Base-by-base conservation (phyloP, 129 eudicot species). In the Chrysanthemum lavandulifolium region DNA sequence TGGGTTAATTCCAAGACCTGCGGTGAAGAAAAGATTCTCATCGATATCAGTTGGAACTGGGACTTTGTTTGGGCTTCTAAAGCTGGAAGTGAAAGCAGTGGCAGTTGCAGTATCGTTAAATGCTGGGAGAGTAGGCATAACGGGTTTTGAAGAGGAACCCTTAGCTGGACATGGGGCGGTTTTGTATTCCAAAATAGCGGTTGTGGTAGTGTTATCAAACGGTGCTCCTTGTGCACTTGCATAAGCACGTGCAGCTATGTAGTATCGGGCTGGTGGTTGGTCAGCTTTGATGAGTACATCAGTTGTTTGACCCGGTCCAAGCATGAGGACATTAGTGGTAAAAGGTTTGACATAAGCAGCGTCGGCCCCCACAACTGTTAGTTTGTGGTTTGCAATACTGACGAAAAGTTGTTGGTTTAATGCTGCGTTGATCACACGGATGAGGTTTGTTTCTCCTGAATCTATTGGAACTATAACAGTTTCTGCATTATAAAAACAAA, bases 271-370 rank as follows among this genome's bases (percentile, higher is more conserved):
- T 9, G 98, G 88, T 73, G 97, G 90, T 80, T 95, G 99, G 81
- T 95, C 84, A 16, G 91, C 97, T 6, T 63, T 82, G 78, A 95
- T 80, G 50, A 95, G 91, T 75, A 91, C 97, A 16, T 95, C 97
- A 8, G 99, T 95, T 67, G 99, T 95, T 76, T 95, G 97, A 50
- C 99, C 99, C 0, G 99, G 99, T 18, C 99, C 99, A 6, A 95
- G 85, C 97, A 95, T 95, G 82, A 95, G 83, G 23, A 91, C 95
- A 11, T 79, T 56, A 23, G 99, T 95, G 74, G 91, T 84, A 86
- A 95, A 95, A 58, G 99, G 99, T 67, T 95, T 95, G 49, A 91
- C 89, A 43, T 95, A 95, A 5, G 94, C 78, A 73, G 97, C 99
- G 68, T 95, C 99, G 5, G 99, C 97, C 61, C 96, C 95, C 0